Evolutionary conservation across 441 rosid genomes (phyloP), one percentile per base, ranked within the genome.

Genomic region (Melastoma candidum): DNA sequence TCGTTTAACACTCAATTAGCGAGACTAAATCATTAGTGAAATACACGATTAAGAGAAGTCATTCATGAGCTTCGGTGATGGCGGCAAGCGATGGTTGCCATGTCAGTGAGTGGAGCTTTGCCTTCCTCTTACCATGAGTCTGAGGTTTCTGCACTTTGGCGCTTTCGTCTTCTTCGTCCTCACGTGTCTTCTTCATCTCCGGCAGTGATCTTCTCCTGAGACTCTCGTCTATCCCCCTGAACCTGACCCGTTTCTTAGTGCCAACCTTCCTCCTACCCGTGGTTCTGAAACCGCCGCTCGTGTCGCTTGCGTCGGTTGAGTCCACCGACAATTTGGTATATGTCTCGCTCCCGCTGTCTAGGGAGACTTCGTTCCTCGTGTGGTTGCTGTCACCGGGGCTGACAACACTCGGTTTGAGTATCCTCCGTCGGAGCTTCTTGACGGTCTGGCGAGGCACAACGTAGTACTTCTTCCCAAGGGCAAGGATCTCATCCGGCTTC

Each of bases 1-100:
- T 17, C 22, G 8, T 8, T 32, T 4, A 32, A 8, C 7, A 32
- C 8, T 4, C 41, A 32, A 32, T 32, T 32, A 32, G 7, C 41
- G 41, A 8, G 7, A 4, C 5, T 4, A 32, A 32, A 32, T 32
- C 41, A 32, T 32, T 32, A 32, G 41, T 32, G 36, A 29, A 29
- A 29, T 29, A 29, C 36, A 29, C 36, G 41, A 10, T 14, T 8
- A 2, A 3, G 24, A 36, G 12, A 7, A 0, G 0, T 0, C 17
- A 63, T 14, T 48, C 52, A 46, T 29, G 50, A 12, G 36, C 47
- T 49, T 80, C 81, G 32, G 3, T 55, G 57, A 77, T 60, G 1
- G 70, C 32, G 0, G 53, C 48, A 7, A 73, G 82, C 2, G 67
- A 58, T 12, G 81, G 86, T 46, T 68, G 67, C 81, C 81, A 77